These are phyloP conservation scores for Ustilago nuda DNA, from an alignment of 1,284 basidiomycete species.

Conservation along the genomic window DNA sequence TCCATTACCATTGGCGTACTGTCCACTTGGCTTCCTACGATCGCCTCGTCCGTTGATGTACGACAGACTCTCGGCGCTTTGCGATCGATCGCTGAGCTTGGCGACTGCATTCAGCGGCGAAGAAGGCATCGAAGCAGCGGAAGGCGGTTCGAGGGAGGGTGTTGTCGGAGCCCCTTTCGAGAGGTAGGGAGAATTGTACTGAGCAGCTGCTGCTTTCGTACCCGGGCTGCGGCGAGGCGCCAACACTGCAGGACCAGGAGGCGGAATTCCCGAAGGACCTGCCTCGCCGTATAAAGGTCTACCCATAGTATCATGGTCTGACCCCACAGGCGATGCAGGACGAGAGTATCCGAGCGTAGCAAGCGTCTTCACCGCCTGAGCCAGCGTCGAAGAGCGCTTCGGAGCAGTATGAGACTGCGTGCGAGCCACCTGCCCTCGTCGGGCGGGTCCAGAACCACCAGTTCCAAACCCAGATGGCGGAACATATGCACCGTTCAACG, in stretches of 20 bases:
- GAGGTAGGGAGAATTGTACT: constrained; percentile 50
- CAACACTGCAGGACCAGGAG: constrained; percentile 45
- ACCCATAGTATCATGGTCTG: constrained; percentile 39
- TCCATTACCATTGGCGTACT: constrained; percentile 21
- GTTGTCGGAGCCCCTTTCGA: constrained; percentile 20
- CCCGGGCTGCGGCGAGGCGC: constrained; percentile 39
- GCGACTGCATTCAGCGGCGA: constrained; percentile 32
- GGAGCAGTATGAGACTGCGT: constrained; percentile 71
- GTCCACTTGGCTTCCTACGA: constrained; percentile 22
- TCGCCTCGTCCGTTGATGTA: constrained; percentile 41
- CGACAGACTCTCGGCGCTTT: constrained; percentile 56
- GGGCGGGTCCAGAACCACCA: constrained; percentile 42
- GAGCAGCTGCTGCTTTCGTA: constrained; percentile 37
- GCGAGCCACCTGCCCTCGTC: constrained; percentile 26
- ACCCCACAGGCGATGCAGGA: constrained; percentile 52
- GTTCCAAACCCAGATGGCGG: constrained; percentile 47
- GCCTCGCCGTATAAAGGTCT: constrained; percentile 44
- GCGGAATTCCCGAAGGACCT: constrained; percentile 45
- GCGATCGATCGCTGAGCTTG: constrained; percentile 51
- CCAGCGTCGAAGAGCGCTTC: constrained; percentile 49
- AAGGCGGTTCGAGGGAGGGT: constrained; percentile 20
- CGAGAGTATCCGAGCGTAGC: constrained; percentile 63
- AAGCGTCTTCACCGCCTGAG: constrained; percentile 60
- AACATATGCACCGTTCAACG: constrained; percentile 36
- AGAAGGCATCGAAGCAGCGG: constrained; percentile 34